Percentiles rank a stretch among this genome's conserved stretches.
These are phyloP conservation scores for Tephrocybe sp. DNA, from an alignment of 768 basidiomycete species.

Conservation along the genomic window DNA sequence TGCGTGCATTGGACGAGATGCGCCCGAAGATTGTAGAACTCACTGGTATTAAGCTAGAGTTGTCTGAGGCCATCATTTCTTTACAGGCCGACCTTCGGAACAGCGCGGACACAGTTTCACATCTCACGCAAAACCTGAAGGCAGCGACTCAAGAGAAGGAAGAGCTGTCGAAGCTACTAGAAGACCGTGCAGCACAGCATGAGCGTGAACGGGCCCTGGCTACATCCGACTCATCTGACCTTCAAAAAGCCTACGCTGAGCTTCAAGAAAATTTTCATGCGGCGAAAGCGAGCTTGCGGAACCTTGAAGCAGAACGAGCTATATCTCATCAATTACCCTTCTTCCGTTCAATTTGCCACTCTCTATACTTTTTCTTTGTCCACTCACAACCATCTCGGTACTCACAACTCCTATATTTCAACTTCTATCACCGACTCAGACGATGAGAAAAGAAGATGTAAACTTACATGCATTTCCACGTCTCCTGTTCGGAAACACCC, in stretches of 20 bases:
- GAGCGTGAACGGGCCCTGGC: constrained; percentile 52
- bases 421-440: no score
- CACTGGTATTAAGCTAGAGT: constrained; percentile 66
- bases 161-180: constrained; percentile 40
- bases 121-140: constrained; percentile 59
- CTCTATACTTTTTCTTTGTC: constrained; percentile 56
- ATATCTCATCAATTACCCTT: constrained; percentile 43
- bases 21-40: constrained; percentile 82
- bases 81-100: constrained; percentile 53
- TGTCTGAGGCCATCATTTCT: constrained; percentile 59
- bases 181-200: constrained; percentile 41
- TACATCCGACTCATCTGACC: constrained; percentile 50
- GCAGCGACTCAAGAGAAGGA: constrained; percentile 53
- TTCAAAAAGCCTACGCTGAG: constrained; percentile 59
- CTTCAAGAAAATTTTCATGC: constrained; percentile 62
- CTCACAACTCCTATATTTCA: constrained; percentile 74
- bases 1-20: constrained; percentile 84
- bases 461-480: constrained; percentile 67
- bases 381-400: constrained; percentile 79
- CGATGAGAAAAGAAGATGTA: constrained; percentile 30
- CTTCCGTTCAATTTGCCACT: constrained; percentile 20
- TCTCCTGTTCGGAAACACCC: constrained; percentile 65
- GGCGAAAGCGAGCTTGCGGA: constrained; percentile 49
- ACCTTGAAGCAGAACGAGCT: constrained; percentile 65
- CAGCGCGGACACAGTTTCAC: constrained; percentile 55